Evolutionary conservation across 352 stramenopile genomes (phyloP).

Genomic region (Globisporangium paroecandrum): DNA sequence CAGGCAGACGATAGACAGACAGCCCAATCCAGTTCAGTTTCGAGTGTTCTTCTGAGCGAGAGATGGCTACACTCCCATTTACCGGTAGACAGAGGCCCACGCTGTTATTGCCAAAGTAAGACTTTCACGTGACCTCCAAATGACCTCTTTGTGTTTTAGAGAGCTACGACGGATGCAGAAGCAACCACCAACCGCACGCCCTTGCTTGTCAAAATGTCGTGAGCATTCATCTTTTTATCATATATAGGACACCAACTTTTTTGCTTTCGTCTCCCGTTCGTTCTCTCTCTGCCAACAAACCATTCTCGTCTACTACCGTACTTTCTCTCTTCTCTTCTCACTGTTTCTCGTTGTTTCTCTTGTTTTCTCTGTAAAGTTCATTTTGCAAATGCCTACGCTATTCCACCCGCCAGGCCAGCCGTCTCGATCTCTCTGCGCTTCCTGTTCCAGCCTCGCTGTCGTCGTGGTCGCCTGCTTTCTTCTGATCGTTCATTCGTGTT

Average conservation of each 20-base stretch:
- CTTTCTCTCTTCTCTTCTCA: slow-evolving; percentile 1
- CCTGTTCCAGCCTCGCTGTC: neutral
- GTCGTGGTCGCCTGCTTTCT: neutral
- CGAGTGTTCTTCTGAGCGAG: neutral
- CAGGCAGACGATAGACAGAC: neutral
- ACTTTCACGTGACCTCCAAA: neutral
- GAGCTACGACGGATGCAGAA: neutral
- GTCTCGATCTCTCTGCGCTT: neutral
- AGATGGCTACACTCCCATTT: slow-evolving; percentile 8
- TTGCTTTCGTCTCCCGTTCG: slow-evolving; percentile 1
- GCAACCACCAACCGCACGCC: neutral
- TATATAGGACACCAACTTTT: slow-evolving; percentile 17
- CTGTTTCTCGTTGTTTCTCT: slow-evolving; percentile 7
- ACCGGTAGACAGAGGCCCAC: neutral
- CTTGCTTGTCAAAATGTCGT: slow-evolving; percentile 17
- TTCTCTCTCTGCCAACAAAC: slow-evolving; percentile 9
- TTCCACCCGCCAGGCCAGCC: neutral
- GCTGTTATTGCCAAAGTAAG: neutral
- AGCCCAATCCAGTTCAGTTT: neutral
- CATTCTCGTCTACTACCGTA: slow-evolving; percentile 11
- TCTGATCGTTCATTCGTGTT: neutral
- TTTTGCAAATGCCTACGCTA: slow-evolving; percentile 8
- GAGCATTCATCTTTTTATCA: slow-evolving; percentile 10
- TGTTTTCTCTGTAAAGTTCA: slow-evolving; percentile 14
- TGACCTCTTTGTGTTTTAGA: neutral